Percentiles rank a stretch among this genome's conserved stretches.
phyloP scores from a whole-genome alignment of 768 basidiomycete genomes.

The Auricularia cornea region DNA sequence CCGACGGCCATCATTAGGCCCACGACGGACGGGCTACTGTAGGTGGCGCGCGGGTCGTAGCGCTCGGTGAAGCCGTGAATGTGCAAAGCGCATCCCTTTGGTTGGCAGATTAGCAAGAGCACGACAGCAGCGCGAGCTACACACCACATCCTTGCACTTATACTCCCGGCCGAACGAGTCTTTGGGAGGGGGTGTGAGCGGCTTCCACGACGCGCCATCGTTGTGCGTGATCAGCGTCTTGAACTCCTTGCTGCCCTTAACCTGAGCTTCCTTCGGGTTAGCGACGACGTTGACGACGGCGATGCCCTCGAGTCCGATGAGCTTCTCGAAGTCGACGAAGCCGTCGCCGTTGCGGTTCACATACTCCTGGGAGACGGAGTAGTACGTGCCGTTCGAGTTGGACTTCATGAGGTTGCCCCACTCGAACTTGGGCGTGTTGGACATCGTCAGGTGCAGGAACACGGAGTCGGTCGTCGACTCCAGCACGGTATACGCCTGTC shows the following conservation, averaged over 20 bases:
- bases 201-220: conserved; percentile 90
- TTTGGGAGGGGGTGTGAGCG: conserved; percentile 57
- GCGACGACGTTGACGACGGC: conserved; percentile 86
- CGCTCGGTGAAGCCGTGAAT: conserved; percentile 96
- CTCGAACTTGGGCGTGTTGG: conserved; percentile 57
- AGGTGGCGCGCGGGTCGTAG: conserved; percentile 81
- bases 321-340: conserved; percentile 96
- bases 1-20: conserved; percentile 95
- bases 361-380: conserved; percentile 73
- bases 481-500: conserved; percentile 82
- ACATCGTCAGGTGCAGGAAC: conserved; percentile 95
- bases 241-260: conserved; percentile 65
- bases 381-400: conserved; percentile 98
- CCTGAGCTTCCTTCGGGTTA: conserved; percentile 65
- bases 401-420: conserved; percentile 94
- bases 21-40: conserved; percentile 83
- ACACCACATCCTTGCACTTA: conserved; percentile 58
- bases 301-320: conserved; percentile 92
- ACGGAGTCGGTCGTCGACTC: conserved; percentile 90
- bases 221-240: conserved; percentile 93
- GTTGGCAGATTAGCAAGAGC: background rate
- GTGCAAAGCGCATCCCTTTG: conserved; percentile 75
- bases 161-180: conserved; percentile 76
- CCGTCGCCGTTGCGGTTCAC: conserved; percentile 86
- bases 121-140: conserved; percentile 9